A percentile compares a stretch with the other conserved stretches of the same genome.
Evolutionary conservation across 202 grass and related monocot species (phyloP).

Genomic region (Zizania palustris): DNA sequence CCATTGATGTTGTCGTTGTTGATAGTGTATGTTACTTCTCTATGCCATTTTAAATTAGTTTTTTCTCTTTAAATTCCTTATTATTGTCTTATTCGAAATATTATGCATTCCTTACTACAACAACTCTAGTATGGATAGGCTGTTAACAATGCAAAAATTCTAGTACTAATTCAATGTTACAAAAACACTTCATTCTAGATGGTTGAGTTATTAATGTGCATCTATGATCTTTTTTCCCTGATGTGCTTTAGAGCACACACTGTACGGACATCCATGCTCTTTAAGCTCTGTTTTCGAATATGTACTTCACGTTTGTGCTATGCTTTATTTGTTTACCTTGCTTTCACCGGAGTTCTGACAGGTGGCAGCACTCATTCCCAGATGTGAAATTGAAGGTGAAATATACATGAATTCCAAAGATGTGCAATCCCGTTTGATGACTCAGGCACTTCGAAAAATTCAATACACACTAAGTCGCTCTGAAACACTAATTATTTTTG

Average conservation of each 20-base stretch:
- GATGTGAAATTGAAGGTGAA: constrained; percentile 69
- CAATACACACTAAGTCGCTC: constrained; percentile 77
- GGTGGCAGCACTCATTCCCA: constrained; percentile 89
- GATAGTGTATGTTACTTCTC: constrained; percentile 73
- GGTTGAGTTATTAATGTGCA: constrained; percentile 3
- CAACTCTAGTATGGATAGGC: background rate
- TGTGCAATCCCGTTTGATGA: constrained; percentile 80
- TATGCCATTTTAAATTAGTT: constrained; percentile 7
- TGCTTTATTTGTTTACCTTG: constrained; percentile 45
- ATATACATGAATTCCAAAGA: constrained; percentile 61
- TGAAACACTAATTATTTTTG: constrained; percentile 81
- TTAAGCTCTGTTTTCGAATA: constrained; percentile 16
- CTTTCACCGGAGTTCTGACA: constrained; percentile 47
- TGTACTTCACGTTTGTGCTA: background rate
- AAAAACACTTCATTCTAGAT: background rate
- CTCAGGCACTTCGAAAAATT: constrained; percentile 88
- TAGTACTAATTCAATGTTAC: background rate
- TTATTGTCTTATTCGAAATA: background rate
- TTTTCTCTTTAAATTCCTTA: constrained; percentile 16
- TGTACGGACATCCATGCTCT: constrained; percentile 17
- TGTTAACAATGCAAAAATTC: background rate
- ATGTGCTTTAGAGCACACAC: background rate
- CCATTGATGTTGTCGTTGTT: constrained; percentile 81
- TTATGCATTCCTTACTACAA: background rate
- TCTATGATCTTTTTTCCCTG: background rate